Percentiles rank a stretch among this genome's conserved stretches.
These are phyloP conservation scores for Escallonia rubra DNA, from an alignment of 129 eudicot species.

Conservation along the genomic window DNA sequence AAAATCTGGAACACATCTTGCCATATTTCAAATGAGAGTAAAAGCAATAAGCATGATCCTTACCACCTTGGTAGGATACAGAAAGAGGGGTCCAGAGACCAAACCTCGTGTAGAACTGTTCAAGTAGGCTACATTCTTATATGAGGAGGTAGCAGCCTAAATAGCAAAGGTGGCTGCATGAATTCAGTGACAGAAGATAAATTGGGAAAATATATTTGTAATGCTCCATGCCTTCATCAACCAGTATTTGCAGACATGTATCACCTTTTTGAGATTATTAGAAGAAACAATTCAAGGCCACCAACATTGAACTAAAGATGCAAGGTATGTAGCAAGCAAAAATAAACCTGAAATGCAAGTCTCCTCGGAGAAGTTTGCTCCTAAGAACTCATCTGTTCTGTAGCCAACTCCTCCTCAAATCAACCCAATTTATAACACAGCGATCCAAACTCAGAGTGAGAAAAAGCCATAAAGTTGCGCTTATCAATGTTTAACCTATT, in stretches of 20 bases:
- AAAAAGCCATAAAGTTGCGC: slow-evolving; percentile 4
- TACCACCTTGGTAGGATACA: too few species aligned
- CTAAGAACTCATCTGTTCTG: not conserved
- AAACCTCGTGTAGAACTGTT: too few species aligned
- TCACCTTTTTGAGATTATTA: not conserved
- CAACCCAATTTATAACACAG: not conserved
- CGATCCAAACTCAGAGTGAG: not conserved
- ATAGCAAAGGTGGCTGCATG: too few species aligned
- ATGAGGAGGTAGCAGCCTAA: too few species aligned
- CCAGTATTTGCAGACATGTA: not conserved
- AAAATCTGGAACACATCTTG: too few species aligned
- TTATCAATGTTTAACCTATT: slow-evolving; percentile 3
- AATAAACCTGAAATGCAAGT: not conserved
- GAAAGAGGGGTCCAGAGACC: too few species aligned
- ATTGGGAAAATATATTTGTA: too few species aligned
- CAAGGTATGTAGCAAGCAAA: not conserved
- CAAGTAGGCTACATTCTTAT: too few species aligned
- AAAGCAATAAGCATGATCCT: too few species aligned
- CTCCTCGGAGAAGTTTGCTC: not conserved
- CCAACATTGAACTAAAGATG: not conserved
- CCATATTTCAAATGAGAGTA: too few species aligned
- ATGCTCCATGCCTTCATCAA: too few species aligned
- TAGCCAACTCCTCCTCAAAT: not conserved
- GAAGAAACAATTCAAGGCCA: not conserved
- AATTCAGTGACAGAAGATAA: too few species aligned